A percentile compares a stretch with the other conserved stretches of the same genome.
phyloP scores from a whole-genome alignment of 2,329 filamentous ascomycete species.

The Claviceps sp. region DNA sequence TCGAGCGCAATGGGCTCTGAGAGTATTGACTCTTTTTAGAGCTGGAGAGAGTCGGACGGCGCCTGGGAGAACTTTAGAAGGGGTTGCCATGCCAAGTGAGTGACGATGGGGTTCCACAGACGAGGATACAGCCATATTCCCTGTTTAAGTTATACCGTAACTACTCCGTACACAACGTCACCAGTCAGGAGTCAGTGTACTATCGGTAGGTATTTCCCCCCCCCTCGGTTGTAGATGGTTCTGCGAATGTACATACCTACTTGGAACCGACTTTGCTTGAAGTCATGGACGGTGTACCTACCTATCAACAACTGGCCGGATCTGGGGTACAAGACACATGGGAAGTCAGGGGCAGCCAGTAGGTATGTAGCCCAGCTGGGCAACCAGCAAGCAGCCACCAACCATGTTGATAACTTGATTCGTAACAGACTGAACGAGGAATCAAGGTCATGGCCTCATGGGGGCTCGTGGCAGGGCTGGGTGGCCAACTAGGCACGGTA shows the following conservation, averaged over 20 bases:
- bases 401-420: too few species aligned
- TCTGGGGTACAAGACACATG: neutral
- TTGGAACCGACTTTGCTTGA: neutral
- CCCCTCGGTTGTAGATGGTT: neutral
- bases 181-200: neutral
- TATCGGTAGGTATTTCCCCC: neutral
- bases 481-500: neutral
- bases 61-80: neutral
- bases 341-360: too few species aligned
- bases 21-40: neutral
- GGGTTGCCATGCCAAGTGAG: neutral
- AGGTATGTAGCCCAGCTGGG: too few species aligned
- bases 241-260: too few species aligned
- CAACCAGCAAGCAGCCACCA: too few species aligned
- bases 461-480: neutral
- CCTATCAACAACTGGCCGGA: neutral
- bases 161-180: neutral
- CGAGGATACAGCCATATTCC: neutral
- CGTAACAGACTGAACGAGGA: neutral
- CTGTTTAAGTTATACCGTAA: neutral
- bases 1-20: too few species aligned
- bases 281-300: neutral
- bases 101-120: constrained; percentile 5
- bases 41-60: neutral
- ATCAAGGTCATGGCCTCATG: neutral